Conservation (phyloP, 768 basidiomycete genomes). For the Paxillus involutus region DNA sequence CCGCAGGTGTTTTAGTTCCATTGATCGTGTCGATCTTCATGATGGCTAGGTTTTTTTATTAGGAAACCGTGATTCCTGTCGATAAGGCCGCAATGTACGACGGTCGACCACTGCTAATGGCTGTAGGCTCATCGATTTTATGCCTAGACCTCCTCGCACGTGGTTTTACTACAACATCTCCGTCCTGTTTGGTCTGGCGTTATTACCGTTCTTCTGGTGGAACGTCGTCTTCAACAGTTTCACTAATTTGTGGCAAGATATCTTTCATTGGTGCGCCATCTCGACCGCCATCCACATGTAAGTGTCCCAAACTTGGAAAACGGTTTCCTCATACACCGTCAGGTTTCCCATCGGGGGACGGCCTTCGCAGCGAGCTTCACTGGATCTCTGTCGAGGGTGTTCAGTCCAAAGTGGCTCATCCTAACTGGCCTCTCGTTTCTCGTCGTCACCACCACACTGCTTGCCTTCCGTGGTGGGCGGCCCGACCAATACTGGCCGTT, state of each 20-base stretch:
- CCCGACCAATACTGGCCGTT: slow-evolving; percentile 45
- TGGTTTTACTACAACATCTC: slow-evolving; percentile 34
- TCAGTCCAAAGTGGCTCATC: slow-evolving; percentile 46
- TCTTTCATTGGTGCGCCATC: slow-evolving; percentile 17
- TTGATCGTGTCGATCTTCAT: slow-evolving; percentile 45
- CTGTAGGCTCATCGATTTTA: neutral
- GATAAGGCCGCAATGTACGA: slow-evolving; percentile 44
- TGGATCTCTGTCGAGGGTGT: slow-evolving; percentile 36
- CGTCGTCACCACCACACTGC: slow-evolving; percentile 38
- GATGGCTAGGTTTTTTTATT: slow-evolving; percentile 46
- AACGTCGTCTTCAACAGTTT: slow-evolving; percentile 32
- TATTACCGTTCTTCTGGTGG: slow-evolving; percentile 46
- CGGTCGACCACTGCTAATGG: neutral
- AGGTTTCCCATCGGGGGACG: slow-evolving; percentile 43
- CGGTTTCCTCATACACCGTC: neutral
- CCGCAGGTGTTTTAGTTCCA: slow-evolving; percentile 43
- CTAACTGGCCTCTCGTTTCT: slow-evolving; percentile 40
- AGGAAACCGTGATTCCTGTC: slow-evolving; percentile 43
- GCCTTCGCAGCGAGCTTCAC: slow-evolving; percentile 38
- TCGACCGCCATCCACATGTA: too few relatives aligned
- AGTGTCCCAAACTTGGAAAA: too few relatives aligned
- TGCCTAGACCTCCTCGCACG: slow-evolving; percentile 30
- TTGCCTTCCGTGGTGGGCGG: slow-evolving; percentile 41
- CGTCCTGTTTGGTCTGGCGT: slow-evolving; percentile 36
- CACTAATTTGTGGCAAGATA: slow-evolving; percentile 40